Evolutionary conservation across 2,329 filamentous ascomycete genomes (phyloP).

Genomic region (Monilinia fructicola): DNA sequence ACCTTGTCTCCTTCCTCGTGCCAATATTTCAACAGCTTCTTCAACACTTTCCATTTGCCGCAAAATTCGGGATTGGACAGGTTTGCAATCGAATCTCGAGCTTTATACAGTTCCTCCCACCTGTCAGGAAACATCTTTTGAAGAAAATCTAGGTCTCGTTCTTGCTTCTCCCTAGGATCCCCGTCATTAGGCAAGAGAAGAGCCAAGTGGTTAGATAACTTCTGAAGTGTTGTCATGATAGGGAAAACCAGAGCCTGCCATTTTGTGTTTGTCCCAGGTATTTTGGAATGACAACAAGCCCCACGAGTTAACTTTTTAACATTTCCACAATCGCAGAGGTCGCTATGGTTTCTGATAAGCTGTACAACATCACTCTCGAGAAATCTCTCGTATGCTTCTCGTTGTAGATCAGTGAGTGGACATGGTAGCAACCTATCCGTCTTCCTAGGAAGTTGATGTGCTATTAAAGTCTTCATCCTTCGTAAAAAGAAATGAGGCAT

Average conservation of each 20-base stretch:
- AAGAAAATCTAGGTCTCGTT: slow-evolving; percentile 73
- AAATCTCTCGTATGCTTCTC: slow-evolving; percentile 78
- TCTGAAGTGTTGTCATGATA: slow-evolving; percentile 76
- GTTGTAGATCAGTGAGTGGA: slow-evolving; percentile 78
- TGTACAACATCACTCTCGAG: slow-evolving; percentile 70
- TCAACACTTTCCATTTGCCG: slow-evolving; percentile 93
- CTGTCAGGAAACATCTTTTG: slow-evolving; percentile 70
- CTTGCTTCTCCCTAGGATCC: slow-evolving; percentile 69
- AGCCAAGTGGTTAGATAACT: slow-evolving; percentile 89
- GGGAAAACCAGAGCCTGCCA: slow-evolving; percentile 77
- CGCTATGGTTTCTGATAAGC: slow-evolving; percentile 65
- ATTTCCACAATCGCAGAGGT: slow-evolving; percentile 69
- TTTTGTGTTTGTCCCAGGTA: slow-evolving; percentile 49
- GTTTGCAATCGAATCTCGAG: slow-evolving; percentile 75
- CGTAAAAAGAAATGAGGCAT: slow-evolving; percentile 88
- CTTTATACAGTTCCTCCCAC: slow-evolving; percentile 72
- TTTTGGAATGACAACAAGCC: slow-evolving; percentile 70
- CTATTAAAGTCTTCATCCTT: slow-evolving; percentile 89
- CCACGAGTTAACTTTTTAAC: slow-evolving; percentile 62
- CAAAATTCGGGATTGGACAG: slow-evolving; percentile 88
- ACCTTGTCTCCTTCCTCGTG: slow-evolving; percentile 89
- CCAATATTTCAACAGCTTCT: slow-evolving; percentile 86
- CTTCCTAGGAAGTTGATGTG: slow-evolving; percentile 91
- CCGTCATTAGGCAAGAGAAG: slow-evolving; percentile 70
- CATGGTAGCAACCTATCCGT: slow-evolving; percentile 94